Base-by-base conservation (phyloP, 495 filamentous ascomycete species). In the Corynascus novoguineensis region DNA sequence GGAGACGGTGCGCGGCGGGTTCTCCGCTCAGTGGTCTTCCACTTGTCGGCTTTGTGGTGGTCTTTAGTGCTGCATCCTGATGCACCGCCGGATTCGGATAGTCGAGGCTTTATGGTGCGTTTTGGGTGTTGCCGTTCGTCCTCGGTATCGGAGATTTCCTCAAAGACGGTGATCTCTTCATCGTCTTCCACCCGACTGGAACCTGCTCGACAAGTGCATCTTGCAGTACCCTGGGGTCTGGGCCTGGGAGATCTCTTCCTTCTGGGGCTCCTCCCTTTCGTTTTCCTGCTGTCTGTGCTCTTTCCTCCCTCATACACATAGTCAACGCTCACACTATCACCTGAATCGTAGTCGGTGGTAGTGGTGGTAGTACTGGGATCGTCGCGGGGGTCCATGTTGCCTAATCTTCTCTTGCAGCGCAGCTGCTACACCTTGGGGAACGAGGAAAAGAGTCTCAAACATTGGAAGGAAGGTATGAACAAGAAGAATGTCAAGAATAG, bases 321-420 rank as follows among this genome's bases (percentile, higher is more conserved):
- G 48, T 56, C 58, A 25, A 62, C 54, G 1, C 57, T 52, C 38
- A 60, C 66, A 21, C 61, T 66, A 19, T 63, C 66, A 53, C 64
- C 66, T 32, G 66, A 68, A 37, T 68, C 66, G 47, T 60, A 68
- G 50, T 68, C 66, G 17, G 63, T 68, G 17, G 63, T 68, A 40
- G 61, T 58, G 38, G 55, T 62, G 45, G 55, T 62, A 22, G 53
- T 35, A 34, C 29, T 55, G 17, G 35, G 50, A 8, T 51, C 50
- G 45, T 62, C 61, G 50, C 22, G 52, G 42, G 21, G 38, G 57
- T 57, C 60, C 60, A 62, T 63, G 42, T 32, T 62, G 53, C 32
- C 53, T 54, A 29, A 62, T 55, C 58, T 60, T 65, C 31, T 53
- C 31, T 50, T 59, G 58, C 37, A 57, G 55, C 56, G 27, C 48